Evolutionary conservation across 768 basidiomycete genomes (phyloP).

Genomic region (Amanita jacksonii): DNA sequence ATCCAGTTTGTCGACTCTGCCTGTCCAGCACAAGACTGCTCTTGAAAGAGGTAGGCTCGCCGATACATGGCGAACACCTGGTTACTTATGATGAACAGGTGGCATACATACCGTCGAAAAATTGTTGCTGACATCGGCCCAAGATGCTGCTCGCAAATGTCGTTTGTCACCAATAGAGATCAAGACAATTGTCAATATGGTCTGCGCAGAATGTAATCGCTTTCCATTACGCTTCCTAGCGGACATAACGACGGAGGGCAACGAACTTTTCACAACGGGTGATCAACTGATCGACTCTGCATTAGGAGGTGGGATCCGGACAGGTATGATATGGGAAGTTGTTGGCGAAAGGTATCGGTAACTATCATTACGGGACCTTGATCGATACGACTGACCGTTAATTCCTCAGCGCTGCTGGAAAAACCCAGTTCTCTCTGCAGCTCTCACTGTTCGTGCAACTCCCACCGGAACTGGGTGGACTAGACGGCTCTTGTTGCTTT

Average conservation of each 20-base stretch:
- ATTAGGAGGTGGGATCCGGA: constrained; percentile 72
- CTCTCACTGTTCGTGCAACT: constrained; percentile 74
- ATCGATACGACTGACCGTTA: background rate
- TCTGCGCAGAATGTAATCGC: constrained; percentile 33
- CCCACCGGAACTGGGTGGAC: constrained; percentile 43
- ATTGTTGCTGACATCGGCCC: constrained; percentile 36
- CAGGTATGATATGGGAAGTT: constrained; percentile 81
- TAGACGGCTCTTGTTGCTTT: constrained; percentile 65
- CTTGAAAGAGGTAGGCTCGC: constrained; percentile 23
- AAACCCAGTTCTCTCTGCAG: constrained; percentile 87
- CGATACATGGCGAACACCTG: background rate
- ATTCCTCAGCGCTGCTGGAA: constrained; percentile 73
- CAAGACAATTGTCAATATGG: constrained; percentile 36
- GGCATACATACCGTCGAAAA: constrained; percentile 39
- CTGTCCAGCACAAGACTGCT: constrained; percentile 14
- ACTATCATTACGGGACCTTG: background rate
- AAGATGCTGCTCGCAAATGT: constrained; percentile 50
- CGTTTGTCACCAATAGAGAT: constrained; percentile 40
- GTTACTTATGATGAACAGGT: constrained; percentile 24
- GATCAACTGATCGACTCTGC: constrained; percentile 56
- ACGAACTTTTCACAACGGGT: constrained; percentile 61
- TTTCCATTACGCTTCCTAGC: constrained; percentile 32
- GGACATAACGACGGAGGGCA: constrained; percentile 24
- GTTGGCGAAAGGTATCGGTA: constrained; percentile 75
- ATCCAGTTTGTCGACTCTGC: constrained; percentile 5